phyloP scores from a whole-genome alignment of 257 asterid genomes.

The Przewalskia tangutica region DNA sequence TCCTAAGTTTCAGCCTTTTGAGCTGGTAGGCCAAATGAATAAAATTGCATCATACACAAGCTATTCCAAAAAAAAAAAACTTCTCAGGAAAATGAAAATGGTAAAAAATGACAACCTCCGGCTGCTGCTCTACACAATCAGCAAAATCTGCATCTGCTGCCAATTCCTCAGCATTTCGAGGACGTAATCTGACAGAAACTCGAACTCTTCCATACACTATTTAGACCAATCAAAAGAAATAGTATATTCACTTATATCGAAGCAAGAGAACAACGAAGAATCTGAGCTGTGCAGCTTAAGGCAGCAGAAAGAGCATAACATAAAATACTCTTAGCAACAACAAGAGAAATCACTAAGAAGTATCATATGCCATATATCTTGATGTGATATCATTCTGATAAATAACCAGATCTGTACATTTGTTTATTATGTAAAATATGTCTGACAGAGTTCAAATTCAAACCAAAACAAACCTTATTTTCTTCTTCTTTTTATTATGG shows the following conservation, averaged over 20 bases:
- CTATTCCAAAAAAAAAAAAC: conserved; percentile 11
- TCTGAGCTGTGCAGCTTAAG: background rate
- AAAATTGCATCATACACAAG: conserved; percentile 9
- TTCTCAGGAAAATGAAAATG: background rate
- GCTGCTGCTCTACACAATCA: conserved; percentile 96
- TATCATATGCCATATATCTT: background rate
- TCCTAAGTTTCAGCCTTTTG: conserved; percentile 88
- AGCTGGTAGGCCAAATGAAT: conserved; percentile 44
- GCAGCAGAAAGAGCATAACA: background rate
- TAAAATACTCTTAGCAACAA: background rate
- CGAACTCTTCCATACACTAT: conserved; percentile 93
- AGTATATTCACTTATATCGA: conserved; percentile 7
- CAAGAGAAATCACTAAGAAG: background rate
- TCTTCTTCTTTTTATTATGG: background rate
- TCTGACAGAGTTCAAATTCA: background rate
- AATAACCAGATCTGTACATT: background rate
- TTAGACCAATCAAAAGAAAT: conserved; percentile 34
- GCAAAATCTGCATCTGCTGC: conserved; percentile 99
- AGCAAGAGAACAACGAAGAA: conserved; percentile 7
- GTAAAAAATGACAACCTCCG: conserved; percentile 50
- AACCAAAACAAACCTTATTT: background rate
- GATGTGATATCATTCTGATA: background rate
- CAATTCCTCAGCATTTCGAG: conserved; percentile 85
- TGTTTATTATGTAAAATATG: background rate
- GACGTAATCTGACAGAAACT: conserved; percentile 90